Evolutionary conservation across 305 asterid genomes (phyloP).

Genomic region (Rubia occidens): DNA sequence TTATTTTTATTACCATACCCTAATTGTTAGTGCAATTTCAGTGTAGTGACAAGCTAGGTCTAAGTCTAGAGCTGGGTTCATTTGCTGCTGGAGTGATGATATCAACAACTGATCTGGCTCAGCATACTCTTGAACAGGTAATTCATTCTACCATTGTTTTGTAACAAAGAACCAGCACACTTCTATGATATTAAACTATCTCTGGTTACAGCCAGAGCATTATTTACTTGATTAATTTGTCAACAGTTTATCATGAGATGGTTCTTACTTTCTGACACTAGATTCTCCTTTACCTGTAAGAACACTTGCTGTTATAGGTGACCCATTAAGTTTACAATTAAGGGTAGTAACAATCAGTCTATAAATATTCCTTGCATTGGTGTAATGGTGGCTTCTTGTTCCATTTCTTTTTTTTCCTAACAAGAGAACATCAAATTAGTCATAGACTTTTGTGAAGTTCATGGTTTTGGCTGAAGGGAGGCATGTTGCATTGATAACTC

Average conservation of each 20-base stretch:
- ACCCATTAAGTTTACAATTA: neutral
- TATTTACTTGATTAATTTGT: neutral
- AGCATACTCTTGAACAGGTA: conserved; percentile 97
- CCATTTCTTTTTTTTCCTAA: neutral
- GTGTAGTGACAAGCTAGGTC: conserved; percentile 97
- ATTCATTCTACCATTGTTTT: neutral
- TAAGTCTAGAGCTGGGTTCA: conserved; percentile 95
- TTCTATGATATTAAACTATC: neutral
- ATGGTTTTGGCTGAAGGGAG: neutral
- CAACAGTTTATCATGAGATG: neutral
- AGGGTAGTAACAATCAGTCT: neutral
- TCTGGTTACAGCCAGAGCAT: neutral
- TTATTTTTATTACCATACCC: conserved; percentile 18
- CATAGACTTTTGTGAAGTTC: conserved; percentile 1
- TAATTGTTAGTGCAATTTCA: conserved; percentile 39
- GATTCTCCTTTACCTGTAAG: neutral
- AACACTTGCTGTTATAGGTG: neutral
- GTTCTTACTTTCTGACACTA: neutral
- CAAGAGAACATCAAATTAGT: too few species aligned
- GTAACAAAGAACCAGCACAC: neutral
- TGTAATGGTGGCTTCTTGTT: neutral
- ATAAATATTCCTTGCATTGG: neutral
- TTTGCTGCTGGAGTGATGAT: conserved; percentile 99
- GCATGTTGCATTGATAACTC: too few species aligned
- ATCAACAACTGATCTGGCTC: conserved; percentile 95